A percentile compares a stretch with the other conserved stretches of the same genome.
Evolutionary conservation across 2,329 filamentous ascomycete genomes (phyloP).

Genomic region (Myrmaecium sp.): DNA sequence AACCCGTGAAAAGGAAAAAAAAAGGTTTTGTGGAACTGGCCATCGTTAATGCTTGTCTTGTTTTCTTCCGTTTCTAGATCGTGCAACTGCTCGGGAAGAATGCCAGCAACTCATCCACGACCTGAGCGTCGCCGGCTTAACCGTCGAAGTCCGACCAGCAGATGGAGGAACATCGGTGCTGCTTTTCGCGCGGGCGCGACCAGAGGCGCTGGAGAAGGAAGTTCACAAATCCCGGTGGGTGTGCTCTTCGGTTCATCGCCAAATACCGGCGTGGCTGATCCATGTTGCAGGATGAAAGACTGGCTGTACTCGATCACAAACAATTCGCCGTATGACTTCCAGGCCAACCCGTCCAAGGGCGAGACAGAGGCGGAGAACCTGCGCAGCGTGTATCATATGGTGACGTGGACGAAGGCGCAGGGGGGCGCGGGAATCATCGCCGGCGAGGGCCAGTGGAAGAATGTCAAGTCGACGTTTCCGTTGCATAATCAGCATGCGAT

Average conservation of each 20-base stretch:
- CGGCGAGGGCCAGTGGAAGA: conserved; percentile 50
- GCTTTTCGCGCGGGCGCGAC: conserved; percentile 14
- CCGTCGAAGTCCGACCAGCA: conserved; percentile 15
- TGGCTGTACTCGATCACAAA: conserved; percentile 65
- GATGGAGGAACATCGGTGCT: conserved; percentile 14
- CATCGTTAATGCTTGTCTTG: neutral
- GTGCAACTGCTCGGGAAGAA: conserved; percentile 9
- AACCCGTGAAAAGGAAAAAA: no score
- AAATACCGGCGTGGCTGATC: neutral
- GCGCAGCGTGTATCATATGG: conserved; percentile 59
- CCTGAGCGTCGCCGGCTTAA: conserved; percentile 12
- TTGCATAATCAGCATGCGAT: conserved; percentile 66
- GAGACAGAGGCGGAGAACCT: conserved; percentile 65
- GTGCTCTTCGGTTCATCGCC: neutral
- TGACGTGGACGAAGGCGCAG: conserved; percentile 54
- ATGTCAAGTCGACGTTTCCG: conserved; percentile 59
- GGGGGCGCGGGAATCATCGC: conserved; percentile 67
- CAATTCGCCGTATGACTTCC: conserved; percentile 35
- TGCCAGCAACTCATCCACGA: conserved; percentile 10
- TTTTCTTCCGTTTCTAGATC: conserved; percentile 6
- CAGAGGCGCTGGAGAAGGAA: conserved; percentile 14
- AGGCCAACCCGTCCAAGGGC: conserved; percentile 32
- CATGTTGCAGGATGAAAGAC: conserved; percentile 48
- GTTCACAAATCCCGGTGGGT: conserved; percentile 16
- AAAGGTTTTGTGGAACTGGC: no score